These are phyloP conservation scores for Rubia occidens DNA, from an alignment of 305 asterid species.

Conservation along the genomic window DNA sequence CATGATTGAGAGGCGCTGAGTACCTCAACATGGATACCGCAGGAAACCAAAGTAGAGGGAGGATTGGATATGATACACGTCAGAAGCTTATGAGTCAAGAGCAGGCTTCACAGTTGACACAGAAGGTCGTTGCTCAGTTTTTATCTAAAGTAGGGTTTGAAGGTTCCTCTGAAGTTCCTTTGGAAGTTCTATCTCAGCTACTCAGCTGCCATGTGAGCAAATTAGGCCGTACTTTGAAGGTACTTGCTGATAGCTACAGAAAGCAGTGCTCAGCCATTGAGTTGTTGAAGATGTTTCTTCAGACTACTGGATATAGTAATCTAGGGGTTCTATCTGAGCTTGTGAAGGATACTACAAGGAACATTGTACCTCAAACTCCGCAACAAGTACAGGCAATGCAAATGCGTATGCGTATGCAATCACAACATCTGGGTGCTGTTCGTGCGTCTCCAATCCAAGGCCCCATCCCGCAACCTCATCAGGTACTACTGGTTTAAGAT, in stretches of 20 bases:
- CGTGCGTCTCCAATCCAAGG: slow-evolving; percentile 53
- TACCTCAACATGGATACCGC: slow-evolving; percentile 78
- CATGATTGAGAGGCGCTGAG: slow-evolving; percentile 97
- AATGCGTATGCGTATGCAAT: slow-evolving; percentile 53
- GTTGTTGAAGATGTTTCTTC: slow-evolving; percentile 89
- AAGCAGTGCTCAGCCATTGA: slow-evolving; percentile 84
- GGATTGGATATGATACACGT: slow-evolving; percentile 46
- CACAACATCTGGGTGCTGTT: slow-evolving; percentile 53
- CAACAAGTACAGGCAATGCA: slow-evolving; percentile 61
- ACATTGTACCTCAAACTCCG: slow-evolving; percentile 48
- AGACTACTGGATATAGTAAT: slow-evolving; percentile 64
- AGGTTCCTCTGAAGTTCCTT: slow-evolving; percentile 60
- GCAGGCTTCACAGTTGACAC: slow-evolving; percentile 72
- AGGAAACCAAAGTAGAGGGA: slow-evolving; percentile 54
- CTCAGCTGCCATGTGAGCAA: slow-evolving; percentile 65
- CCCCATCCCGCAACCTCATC: slow-evolving; percentile 5
- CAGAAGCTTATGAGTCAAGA: slow-evolving; percentile 56
- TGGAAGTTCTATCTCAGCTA: slow-evolving; percentile 64
- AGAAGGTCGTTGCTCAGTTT: slow-evolving; percentile 60
- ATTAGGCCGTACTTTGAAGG: slow-evolving; percentile 70
- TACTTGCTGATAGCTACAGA: slow-evolving; percentile 78
- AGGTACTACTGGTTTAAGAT: neutral
- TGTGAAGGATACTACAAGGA: slow-evolving; percentile 71
- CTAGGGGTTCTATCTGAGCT: slow-evolving; percentile 60
- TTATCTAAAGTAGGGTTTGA: slow-evolving; percentile 68